Conservation (phyloP, 176 grass and related monocot species). For the Lolium perenne region DNA sequence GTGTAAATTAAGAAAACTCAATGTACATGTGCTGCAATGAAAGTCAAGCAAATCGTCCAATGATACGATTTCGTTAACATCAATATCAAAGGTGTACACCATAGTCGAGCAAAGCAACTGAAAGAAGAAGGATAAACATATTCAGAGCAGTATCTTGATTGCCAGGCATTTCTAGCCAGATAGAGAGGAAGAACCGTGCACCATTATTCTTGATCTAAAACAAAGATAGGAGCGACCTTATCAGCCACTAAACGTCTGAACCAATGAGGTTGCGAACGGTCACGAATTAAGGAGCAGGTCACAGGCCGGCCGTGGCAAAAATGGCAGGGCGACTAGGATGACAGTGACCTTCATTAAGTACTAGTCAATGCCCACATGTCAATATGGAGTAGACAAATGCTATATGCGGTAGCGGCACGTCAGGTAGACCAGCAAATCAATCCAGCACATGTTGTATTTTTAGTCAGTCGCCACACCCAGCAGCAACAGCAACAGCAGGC, state of each 20-base stretch:
- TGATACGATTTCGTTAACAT: not conserved
- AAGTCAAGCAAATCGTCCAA: conserved; percentile 27
- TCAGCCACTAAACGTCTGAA: not conserved
- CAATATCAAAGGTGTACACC: conserved; percentile 12
- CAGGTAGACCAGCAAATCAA: conserved; percentile 24
- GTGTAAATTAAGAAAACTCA: not conserved
- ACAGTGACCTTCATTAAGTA: not conserved
- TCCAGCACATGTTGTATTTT: not conserved
- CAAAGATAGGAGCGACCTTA: conserved; percentile 6
- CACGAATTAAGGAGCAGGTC: not conserved
- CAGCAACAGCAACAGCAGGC: conserved; percentile 2
- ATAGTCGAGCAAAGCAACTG: not conserved
- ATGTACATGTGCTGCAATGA: conserved; percentile 40
- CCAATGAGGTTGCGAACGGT: conserved; percentile 6
- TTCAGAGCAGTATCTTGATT: not conserved
- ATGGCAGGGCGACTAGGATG: conserved; percentile 5
- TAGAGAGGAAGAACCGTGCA: not conserved
- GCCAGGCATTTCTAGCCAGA: not conserved
- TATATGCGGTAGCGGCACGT: not conserved
- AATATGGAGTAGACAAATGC: not conserved
- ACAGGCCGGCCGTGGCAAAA: not conserved
- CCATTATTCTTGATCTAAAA: conserved; percentile 27
- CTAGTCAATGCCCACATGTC: conserved; percentile 12
- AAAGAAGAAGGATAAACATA: conserved; percentile 7
- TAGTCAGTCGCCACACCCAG: conserved; percentile 1